Evolutionary conservation across 495 filamentous ascomycete species (phyloP).

Genomic region (Penicillium macrosclerotiorum): DNA sequence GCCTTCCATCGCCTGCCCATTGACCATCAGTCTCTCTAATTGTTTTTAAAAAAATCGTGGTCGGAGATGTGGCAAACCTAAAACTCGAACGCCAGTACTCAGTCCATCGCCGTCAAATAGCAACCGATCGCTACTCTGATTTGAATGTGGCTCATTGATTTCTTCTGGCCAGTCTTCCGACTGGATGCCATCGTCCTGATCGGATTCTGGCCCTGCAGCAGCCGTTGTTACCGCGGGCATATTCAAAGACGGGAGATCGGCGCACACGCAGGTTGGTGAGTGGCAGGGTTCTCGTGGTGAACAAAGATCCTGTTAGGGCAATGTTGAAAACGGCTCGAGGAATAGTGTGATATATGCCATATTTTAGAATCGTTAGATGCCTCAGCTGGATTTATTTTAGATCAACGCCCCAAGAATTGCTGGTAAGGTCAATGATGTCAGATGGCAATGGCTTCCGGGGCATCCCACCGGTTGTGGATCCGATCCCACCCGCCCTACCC

Average conservation of each 20-base stretch:
- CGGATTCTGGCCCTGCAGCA: background rate
- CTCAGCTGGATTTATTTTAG: too few species aligned
- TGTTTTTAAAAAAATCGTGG: too few species aligned
- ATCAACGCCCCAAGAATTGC: too few species aligned
- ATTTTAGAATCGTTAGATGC: background rate
- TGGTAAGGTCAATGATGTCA: slow-evolving; percentile 16
- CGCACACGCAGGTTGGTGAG: background rate
- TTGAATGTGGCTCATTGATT: background rate
- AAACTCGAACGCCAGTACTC: slow-evolving; percentile 23
- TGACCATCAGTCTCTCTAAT: too few species aligned
- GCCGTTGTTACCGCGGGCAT: slow-evolving; percentile 13
- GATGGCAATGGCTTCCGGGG: slow-evolving; percentile 6
- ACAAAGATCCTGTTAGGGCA: too few species aligned
- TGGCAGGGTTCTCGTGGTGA: too few species aligned
- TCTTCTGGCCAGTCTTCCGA: slow-evolving; percentile 18
- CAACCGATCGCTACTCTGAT: background rate
- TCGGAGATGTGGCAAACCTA: slow-evolving; percentile 8
- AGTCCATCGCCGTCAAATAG: slow-evolving; percentile 22
- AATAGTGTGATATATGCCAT: too few species aligned
- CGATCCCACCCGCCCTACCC: background rate
- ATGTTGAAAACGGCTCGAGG: too few species aligned
- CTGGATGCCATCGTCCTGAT: slow-evolving; percentile 2
- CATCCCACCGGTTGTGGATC: background rate
- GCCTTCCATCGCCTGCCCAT: slow-evolving; percentile 28
- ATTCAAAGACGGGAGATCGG: slow-evolving; percentile 18